Conservation (phyloP, 345 rosid genomes). For the Moricandia arvensis region DNA sequence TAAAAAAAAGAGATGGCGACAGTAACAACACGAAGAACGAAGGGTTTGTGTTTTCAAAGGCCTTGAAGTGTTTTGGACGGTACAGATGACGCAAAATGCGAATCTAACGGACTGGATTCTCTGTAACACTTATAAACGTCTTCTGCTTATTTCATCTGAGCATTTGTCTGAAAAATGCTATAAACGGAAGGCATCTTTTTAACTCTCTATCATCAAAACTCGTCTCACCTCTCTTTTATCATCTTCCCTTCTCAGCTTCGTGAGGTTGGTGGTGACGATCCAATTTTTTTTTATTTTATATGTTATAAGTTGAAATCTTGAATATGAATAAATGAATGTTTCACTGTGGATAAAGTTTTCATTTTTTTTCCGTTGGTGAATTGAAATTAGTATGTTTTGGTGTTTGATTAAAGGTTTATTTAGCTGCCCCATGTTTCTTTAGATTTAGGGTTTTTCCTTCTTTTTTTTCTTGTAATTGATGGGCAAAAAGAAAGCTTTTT, state of each 20-base stretch:
- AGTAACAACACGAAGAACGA: background rate
- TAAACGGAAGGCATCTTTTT: background rate
- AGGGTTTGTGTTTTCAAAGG: background rate
- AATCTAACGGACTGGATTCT: conserved; percentile 33
- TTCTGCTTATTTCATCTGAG: conserved; percentile 1
- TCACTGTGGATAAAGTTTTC: background rate
- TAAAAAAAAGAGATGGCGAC: background rate
- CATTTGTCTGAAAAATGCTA: conserved; percentile 13
- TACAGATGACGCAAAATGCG: conserved; percentile 23
- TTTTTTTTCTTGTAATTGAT: too few relatives aligned
- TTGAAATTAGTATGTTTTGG: background rate
- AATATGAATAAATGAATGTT: background rate
- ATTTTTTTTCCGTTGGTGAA: background rate
- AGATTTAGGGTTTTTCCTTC: background rate
- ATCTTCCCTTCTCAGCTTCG: background rate
- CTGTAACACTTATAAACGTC: conserved; percentile 12
- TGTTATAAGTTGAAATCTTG: background rate
- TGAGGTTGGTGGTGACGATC: conserved; percentile 7
- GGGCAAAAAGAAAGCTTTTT: too few relatives aligned
- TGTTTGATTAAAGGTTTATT: background rate
- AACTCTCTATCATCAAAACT: background rate
- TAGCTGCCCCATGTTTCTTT: background rate
- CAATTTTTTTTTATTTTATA: background rate
- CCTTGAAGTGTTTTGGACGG: conserved; percentile 5
- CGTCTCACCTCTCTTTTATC: conserved; percentile 4